phyloP scores from a whole-genome alignment of 306 rosid species.

The Hippophae gyantsensis region DNA sequence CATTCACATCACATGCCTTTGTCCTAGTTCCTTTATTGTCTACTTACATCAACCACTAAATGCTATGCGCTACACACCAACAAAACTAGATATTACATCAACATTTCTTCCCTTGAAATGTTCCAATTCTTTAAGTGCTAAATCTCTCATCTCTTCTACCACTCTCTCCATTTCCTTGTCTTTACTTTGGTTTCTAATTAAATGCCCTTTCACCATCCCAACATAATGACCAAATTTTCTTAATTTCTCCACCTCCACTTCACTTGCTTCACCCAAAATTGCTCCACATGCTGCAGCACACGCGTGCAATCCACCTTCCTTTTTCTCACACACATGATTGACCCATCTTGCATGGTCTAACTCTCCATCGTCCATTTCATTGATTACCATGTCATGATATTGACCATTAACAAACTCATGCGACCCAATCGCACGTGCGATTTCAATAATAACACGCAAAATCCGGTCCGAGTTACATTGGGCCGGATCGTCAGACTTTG shows the following conservation, averaged over 20 bases:
- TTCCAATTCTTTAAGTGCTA: slow-evolving; percentile 38
- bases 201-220: slow-evolving; percentile 34
- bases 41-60: too few relatives aligned
- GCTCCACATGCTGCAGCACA: slow-evolving; percentile 71
- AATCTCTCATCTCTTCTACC: slow-evolving; percentile 15
- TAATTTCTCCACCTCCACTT: slow-evolving; percentile 37
- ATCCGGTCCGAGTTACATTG: slow-evolving; percentile 28
- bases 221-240: slow-evolving; percentile 40
- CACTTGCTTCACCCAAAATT: slow-evolving; percentile 55
- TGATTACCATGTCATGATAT: background rate
- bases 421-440: slow-evolving; percentile 50
- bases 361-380: slow-evolving; percentile 10
- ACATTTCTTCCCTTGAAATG: slow-evolving; percentile 24
- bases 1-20: too few relatives aligned
- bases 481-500: slow-evolving; percentile 23
- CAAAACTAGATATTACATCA: slow-evolving; percentile 31
- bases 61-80: background rate
- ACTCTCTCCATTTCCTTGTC: slow-evolving; percentile 17
- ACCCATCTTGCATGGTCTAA: background rate
- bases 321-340: slow-evolving; percentile 19
- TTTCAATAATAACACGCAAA: slow-evolving; percentile 40
- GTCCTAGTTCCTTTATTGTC: too few relatives aligned
- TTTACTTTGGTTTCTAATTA: background rate
- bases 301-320: slow-evolving; percentile 55
- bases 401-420: slow-evolving; percentile 35